Evolutionary conservation across 345 rosid genomes (phyloP), one percentile per base, ranked within the genome.

Genomic region (Populus nigra): DNA sequence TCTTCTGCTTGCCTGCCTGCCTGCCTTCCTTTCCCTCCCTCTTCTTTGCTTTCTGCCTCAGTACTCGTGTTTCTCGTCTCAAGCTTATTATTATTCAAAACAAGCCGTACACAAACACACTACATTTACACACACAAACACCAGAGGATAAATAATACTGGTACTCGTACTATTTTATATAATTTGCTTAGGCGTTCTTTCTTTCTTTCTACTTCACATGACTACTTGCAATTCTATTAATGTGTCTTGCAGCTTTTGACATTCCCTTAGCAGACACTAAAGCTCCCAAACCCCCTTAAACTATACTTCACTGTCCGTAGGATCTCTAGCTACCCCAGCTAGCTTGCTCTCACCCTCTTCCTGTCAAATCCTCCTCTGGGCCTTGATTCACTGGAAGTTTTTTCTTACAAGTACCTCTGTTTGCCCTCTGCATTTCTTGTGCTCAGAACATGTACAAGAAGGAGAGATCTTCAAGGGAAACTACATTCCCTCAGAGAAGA

Each of bases 201-300:
- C 22, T 68, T 36, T 38, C 66, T 45, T 38, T 50, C 73, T 67
- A 20, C 62, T 39, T 76, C 79, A 53, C 79, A 49, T 76, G 87
- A 83, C 83, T 55, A 66, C 71, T 75, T 78, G 80, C 81, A 25
- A 23, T 81, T 81, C 68, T 73, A 71, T 79, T 73, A 55, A 76
- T 75, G 68, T 31, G 75, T 70, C 53, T 75, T 84, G 86, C 93
- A 89, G 92, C 90, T 90, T 90, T 90, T 89, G 94, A 83, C 90
- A 68, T 81, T 85, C 86, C 80, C 81, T 59, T 65, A 73, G 89
- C 88, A 82, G 93, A 90, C 93, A 91, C 31, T n/a, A 65, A 70
- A 76, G 74, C 72, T 61, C 33, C 61, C 27, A 7, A 59, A 13
- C 80, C 50, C 18, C 9, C 69, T 76, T 78, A 82, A 82, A 74